phyloP scores from a whole-genome alignment of 1,284 basidiomycete species.

The Mrakiaceae sp. region DNA sequence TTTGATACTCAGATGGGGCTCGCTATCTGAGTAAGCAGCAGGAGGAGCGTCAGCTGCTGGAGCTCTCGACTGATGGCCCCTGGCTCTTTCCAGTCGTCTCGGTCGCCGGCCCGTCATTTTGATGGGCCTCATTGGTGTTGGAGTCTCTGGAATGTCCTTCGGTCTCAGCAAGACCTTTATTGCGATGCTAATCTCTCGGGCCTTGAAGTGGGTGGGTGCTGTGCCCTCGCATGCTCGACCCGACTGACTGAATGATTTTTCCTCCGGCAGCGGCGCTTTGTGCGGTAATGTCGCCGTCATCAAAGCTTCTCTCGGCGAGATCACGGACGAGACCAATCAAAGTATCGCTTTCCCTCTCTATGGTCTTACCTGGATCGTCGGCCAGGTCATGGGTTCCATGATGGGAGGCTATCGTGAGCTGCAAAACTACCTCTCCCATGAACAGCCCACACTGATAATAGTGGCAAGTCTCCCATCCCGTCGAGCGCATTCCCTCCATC shows the following conservation, averaged over 20 bases:
- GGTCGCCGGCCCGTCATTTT: conserved; percentile 12
- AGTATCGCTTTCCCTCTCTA: conserved; percentile 31
- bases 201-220: neutral
- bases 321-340: conserved; percentile 33
- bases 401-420: conserved; percentile 24
- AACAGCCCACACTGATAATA: too few relatives aligned
- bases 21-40: neutral
- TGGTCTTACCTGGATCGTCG: conserved; percentile 31
- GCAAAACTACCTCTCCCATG: too few relatives aligned
- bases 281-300: conserved; percentile 34
- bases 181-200: conserved; percentile 22
- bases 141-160: conserved; percentile 19
- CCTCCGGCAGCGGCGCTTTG: conserved; percentile 26
- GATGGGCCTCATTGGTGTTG: neutral
- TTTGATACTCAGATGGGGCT: neutral
- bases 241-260: too few relatives aligned
- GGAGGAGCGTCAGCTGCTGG: too few relatives aligned
- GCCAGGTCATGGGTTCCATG: conserved; percentile 16
- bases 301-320: conserved; percentile 32
- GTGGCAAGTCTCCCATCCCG: conserved; percentile 32
- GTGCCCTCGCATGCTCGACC: neutral
- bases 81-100: neutral
- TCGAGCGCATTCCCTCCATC: conserved; percentile 33
- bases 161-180: conserved; percentile 30
- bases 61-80: neutral